Evolutionary conservation across 495 filamentous ascomycete genomes (phyloP), one percentile per base, ranked within the genome.

Genomic region (Trichoderma parareesei): DNA sequence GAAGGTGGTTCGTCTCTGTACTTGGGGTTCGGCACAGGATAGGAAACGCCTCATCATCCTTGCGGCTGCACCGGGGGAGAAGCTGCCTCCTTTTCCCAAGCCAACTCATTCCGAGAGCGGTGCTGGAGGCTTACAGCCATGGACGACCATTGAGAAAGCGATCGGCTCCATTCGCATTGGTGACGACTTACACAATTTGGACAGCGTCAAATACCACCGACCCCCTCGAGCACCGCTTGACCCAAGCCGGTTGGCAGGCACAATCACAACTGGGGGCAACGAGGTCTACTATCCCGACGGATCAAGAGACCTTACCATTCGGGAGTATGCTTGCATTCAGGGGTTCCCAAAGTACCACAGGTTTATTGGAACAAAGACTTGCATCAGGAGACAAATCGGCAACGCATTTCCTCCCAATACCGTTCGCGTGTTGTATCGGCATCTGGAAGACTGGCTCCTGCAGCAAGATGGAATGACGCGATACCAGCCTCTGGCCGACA

Each of bases 321-420:
- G 88, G 0, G 94, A 98, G 67, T 82, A 89, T 42, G 90, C 93
- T 0, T 79, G 83, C 11, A 70, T 97, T 3, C 90, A 94, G 65
- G 86, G 85, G 0, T 97, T 97, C 61, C 91, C 92, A 0, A 13
- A 76, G 0, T 73, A 77, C 2, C 88, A 91, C 74, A 71, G 76
- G 3, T 96, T 96, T 66, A 69, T 74, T 0, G 74, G 73, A 0
- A 37, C 41, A 4, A 63, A 38, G n/a, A 73, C 69, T 0, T 66
- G 72, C 6, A 75, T 86, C 2, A 85, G 82, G 65, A 87, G 80
- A 67, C 90, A 94, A 70, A 90, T 97, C 66, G 93, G 93, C 0
- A 97, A 98, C 71, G 91, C 92, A 0, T 91, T 95, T 7, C 90
- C 92, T 0, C 87, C 93, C 0, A 66, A 73, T 6, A 74, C 91